A percentile compares a stretch with the other conserved stretches of the same genome.
Evolutionary conservation across 2,329 filamentous ascomycete genomes (phyloP).

Genomic region (Monilinia polystroma): DNA sequence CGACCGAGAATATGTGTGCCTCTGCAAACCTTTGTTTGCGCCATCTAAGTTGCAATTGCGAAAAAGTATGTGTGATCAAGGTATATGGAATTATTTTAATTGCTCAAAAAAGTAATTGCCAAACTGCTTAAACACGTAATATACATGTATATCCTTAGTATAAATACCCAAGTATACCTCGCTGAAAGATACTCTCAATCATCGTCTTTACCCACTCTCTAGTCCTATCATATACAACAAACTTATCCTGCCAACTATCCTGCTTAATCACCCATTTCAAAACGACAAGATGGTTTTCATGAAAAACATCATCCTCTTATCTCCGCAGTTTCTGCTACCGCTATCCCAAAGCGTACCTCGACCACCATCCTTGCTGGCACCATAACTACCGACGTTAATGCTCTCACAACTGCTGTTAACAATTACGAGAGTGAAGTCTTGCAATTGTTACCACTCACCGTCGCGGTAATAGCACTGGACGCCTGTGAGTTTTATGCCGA

Average conservation of each 20-base stretch:
- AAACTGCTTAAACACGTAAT: not conserved
- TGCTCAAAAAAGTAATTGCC: not conserved
- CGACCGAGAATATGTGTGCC: not conserved
- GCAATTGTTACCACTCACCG: slow-evolving; percentile 19
- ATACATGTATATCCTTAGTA: not conserved
- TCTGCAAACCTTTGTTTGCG: not conserved
- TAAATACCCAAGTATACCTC: slow-evolving; percentile 2
- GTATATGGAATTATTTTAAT: not conserved
- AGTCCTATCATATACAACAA: not conserved
- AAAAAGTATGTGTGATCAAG: not conserved
- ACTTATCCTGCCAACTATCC: not conserved
- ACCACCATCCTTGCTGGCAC: slow-evolving; percentile 27
- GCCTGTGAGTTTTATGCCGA: not conserved
- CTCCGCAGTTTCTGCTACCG: slow-evolving; percentile 24
- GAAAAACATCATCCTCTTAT: slow-evolving; percentile 28
- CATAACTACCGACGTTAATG: slow-evolving; percentile 47
- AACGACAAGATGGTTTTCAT: slow-evolving; percentile 28
- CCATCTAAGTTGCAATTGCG: not conserved
- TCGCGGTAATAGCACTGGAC: slow-evolving; percentile 22
- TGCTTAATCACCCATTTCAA: not conserved
- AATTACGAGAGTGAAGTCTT: slow-evolving; percentile 38
- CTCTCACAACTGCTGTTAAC: slow-evolving; percentile 47
- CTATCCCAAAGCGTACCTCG: slow-evolving; percentile 24
- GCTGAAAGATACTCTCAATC: not conserved
- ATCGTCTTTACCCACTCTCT: not conserved